These are phyloP conservation scores for Fusarium brachygibbosum DNA, from an alignment of 2,329 filamentous ascomycete genomes.

Conservation along the genomic window DNA sequence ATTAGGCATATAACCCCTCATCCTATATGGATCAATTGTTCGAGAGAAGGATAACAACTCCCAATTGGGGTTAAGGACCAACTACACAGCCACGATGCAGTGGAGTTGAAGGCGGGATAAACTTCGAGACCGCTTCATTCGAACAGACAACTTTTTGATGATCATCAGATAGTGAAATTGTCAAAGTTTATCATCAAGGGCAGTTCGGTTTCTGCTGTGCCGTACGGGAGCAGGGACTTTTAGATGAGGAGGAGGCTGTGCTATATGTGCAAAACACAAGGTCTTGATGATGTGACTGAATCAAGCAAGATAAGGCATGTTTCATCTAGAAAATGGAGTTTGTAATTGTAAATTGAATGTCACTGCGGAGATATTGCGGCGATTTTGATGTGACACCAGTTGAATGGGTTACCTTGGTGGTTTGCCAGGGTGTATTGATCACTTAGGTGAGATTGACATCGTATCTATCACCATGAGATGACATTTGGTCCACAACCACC, in stretches of 20 bases:
- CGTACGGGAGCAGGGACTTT: conserved; percentile 26
- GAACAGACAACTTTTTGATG: background rate
- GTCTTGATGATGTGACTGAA: background rate
- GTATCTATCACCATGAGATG: background rate
- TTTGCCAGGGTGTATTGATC: background rate
- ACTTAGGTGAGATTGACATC: conserved; percentile 1
- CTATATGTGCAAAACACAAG: background rate
- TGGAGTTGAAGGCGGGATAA: conserved; percentile 26
- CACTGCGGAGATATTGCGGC: background rate
- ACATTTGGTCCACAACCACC: background rate
- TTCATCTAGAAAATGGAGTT: background rate
- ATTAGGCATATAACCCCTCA: conserved; percentile 5
- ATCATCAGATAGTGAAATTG: background rate
- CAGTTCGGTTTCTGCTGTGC: conserved; percentile 25
- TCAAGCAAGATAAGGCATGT: conserved; percentile 2
- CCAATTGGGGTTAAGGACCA: conserved; percentile 18
- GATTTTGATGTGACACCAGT: background rate
- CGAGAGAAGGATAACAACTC: conserved; percentile 2
- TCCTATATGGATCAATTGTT: background rate
- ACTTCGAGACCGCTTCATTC: background rate
- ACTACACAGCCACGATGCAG: conserved; percentile 34
- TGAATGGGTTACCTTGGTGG: background rate
- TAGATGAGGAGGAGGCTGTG: conserved; percentile 26
- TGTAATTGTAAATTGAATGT: conserved; percentile 20
- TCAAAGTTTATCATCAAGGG: conserved; percentile 8